Evolutionary conservation across 257 asterid species (phyloP), one percentile per base, ranked within the genome.

Genomic region (Ilex aquifolium): DNA sequence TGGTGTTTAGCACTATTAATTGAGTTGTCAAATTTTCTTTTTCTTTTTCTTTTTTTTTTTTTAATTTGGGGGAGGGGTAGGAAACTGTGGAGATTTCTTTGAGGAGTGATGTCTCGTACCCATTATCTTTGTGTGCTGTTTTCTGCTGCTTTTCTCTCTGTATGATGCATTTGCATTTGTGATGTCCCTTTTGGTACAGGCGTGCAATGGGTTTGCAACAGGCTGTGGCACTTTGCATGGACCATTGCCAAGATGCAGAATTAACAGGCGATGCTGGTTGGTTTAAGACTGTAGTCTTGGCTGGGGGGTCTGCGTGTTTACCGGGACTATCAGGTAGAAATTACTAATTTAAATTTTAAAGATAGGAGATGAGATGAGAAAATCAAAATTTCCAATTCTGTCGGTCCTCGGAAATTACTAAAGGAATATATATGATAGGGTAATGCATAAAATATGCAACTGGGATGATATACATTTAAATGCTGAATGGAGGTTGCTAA

Each of bases 231-330:
- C 90, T 87, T 36, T 89, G 97, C 80, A 89, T 89, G 88, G 96
- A 87, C 65, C 99, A 85, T 75, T 89, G 99, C 74, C 82, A 75
- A 62, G 96, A 83, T 53, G 93, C 95, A 49, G 99, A 87, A 71
- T 74, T 87, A 74, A 74, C 83, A 44, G 82, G 80, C 7, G 95
- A 84, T 57, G 77, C 81, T 62, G 76, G 70, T 56, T 93, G 99
- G 99, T 89, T 80, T 74, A 89, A 77, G 79, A 89, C 96, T 36
- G 80, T 93, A 54, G 96, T 93, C 8, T 70, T 93, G 74, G 66
- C 96, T 1, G 99, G 99, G 16, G 97, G 97, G 71, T 83, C 78
- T 67, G 96, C 97, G 55, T 93, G 97, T 67, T 82, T 93, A 79
- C 97, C 97, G 30, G 99, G 99, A 74, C 80, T 93, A 78, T 84